Conservation (phyloP, 1,139 yeast species). For the Magnusiomyces clavatus region DNA sequence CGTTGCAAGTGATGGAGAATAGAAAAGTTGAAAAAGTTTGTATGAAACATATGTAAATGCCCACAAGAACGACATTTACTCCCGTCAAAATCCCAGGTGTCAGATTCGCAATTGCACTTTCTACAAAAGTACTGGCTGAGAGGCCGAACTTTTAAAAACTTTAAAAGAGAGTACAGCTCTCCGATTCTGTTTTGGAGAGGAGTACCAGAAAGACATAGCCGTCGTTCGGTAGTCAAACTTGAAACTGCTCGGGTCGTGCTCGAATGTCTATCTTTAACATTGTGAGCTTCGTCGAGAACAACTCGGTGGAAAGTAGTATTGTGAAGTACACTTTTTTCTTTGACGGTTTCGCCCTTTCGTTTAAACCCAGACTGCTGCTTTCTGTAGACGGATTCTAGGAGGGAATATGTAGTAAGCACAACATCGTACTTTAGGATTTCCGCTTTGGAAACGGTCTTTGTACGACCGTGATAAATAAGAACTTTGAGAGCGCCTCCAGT, state of each 20-base stretch:
- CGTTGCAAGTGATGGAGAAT: slow-evolving; percentile 87
- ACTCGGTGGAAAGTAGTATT: slow-evolving; percentile 73
- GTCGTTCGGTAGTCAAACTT: slow-evolving; percentile 54
- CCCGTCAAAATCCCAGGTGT: slow-evolving; percentile 80
- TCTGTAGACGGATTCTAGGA: slow-evolving; percentile 77
- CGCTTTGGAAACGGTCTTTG: slow-evolving; percentile 47
- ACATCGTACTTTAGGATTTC: slow-evolving; percentile 68
- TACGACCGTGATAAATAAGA: slow-evolving; percentile 77
- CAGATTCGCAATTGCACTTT: slow-evolving; percentile 73
- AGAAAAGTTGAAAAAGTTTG: slow-evolving; percentile 91
- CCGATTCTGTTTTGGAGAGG: slow-evolving; percentile 95
- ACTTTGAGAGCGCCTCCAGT: slow-evolving; percentile 63
- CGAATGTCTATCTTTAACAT: slow-evolving; percentile 88
- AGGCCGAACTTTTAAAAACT: slow-evolving; percentile 78
- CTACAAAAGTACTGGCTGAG: slow-evolving; percentile 87
- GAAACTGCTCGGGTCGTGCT: slow-evolving; percentile 92
- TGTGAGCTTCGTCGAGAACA: slow-evolving; percentile 95
- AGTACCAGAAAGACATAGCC: slow-evolving; percentile 93
- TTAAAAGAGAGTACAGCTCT: slow-evolving; percentile 82
- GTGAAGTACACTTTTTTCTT: slow-evolving; percentile 72
- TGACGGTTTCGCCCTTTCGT: slow-evolving; percentile 58
- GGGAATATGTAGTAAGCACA: slow-evolving; percentile 83
- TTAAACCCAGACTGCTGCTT: slow-evolving; percentile 79
- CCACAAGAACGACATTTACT: slow-evolving; percentile 81
- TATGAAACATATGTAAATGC: slow-evolving; percentile 89